A percentile compares a stretch with the other conserved stretches of the same genome.
These are phyloP conservation scores for Mucor irregularis DNA, from an alignment of 371 early-diverging fungal species.

Conservation along the genomic window DNA sequence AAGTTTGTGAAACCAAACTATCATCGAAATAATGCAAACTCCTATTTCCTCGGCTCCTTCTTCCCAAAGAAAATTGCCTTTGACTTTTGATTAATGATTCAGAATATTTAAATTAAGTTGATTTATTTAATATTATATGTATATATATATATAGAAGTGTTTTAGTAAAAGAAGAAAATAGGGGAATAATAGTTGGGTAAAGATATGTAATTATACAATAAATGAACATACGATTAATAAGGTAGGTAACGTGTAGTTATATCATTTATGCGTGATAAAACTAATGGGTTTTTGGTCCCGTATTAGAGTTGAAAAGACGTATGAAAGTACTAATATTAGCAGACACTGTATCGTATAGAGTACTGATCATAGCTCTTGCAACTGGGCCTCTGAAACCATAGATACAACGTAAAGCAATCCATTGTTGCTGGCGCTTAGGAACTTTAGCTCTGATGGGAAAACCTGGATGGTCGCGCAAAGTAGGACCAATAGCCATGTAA, in stretches of 20 bases:
- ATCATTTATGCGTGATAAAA: too few relatives aligned
- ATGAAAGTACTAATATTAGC: constrained; percentile 5
- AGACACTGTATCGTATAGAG: constrained; percentile 10
- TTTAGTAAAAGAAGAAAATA: too few relatives aligned
- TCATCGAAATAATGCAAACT: too few relatives aligned
- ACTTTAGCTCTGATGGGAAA: constrained; percentile 49
- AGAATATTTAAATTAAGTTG: too few relatives aligned
- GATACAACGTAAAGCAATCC: constrained; percentile 41
- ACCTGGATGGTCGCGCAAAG: constrained; percentile 23
- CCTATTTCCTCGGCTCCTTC: too few relatives aligned
- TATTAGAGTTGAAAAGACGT: constrained; percentile 5
- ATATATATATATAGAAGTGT: too few relatives aligned
- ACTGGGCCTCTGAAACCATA: constrained; percentile 39
- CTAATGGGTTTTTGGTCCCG: background rate
- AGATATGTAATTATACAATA: background rate
- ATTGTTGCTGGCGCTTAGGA: constrained; percentile 32
- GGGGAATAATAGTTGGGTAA: too few relatives aligned
- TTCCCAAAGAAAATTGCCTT: too few relatives aligned
- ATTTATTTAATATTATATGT: too few relatives aligned
- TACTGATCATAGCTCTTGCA: constrained; percentile 17
- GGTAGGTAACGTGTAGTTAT: too few relatives aligned
- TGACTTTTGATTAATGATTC: too few relatives aligned
- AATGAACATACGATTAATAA: constrained; percentile 4
- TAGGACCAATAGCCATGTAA: constrained; percentile 48
- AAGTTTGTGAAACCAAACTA: too few relatives aligned